A percentile compares a stretch with the other conserved stretches of the same genome.
These are phyloP conservation scores for Hymenoscyphus albidus DNA, from an alignment of 2,329 filamentous ascomycete species.

Conservation along the genomic window DNA sequence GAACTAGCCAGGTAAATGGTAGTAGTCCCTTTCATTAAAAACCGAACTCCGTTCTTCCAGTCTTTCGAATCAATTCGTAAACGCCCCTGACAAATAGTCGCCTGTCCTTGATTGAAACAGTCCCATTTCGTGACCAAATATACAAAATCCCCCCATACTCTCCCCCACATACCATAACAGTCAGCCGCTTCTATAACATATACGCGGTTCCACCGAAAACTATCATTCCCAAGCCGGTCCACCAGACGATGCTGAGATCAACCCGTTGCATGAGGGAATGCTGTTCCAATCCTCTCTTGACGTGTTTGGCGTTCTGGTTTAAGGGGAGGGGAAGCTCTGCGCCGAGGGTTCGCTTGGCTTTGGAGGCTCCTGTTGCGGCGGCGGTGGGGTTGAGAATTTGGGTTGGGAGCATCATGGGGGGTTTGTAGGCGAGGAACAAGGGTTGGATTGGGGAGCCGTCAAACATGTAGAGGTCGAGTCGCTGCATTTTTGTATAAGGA, in stretches of 20 bases:
- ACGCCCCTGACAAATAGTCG: constrained; percentile 19
- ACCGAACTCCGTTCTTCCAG: constrained; percentile 6
- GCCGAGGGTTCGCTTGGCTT: constrained; percentile 33
- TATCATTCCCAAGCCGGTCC: constrained; percentile 34
- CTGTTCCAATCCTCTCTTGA: constrained; percentile 26
- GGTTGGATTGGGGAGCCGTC: constrained; percentile 64
- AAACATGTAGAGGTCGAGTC: constrained; percentile 60
- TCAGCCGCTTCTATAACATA: constrained; percentile 26
- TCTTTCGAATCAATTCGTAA: constrained; percentile 16
- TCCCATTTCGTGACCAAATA: constrained; percentile 16
- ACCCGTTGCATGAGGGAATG: constrained; percentile 23
- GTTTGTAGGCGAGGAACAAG: constrained; percentile 60
- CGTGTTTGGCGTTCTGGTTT: constrained; percentile 33
- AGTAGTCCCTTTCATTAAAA: constrained; percentile 4
- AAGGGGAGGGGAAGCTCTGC: constrained; percentile 29
- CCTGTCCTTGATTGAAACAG: constrained; percentile 10
- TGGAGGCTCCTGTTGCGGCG: constrained; percentile 37
- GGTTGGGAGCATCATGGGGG: constrained; percentile 68
- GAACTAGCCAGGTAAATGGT: constrained; percentile 13
- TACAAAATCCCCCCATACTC: constrained; percentile 16
- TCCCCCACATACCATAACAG: neutral
- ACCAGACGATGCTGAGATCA: constrained; percentile 34
- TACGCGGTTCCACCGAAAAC: constrained; percentile 36
- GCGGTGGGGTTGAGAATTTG: constrained; percentile 56
- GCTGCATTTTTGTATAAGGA: constrained; percentile 56